Evolutionary conservation across 192 early-diverging fungal species (phyloP).

Genomic region (Fimicolochytrium jonesii): DNA sequence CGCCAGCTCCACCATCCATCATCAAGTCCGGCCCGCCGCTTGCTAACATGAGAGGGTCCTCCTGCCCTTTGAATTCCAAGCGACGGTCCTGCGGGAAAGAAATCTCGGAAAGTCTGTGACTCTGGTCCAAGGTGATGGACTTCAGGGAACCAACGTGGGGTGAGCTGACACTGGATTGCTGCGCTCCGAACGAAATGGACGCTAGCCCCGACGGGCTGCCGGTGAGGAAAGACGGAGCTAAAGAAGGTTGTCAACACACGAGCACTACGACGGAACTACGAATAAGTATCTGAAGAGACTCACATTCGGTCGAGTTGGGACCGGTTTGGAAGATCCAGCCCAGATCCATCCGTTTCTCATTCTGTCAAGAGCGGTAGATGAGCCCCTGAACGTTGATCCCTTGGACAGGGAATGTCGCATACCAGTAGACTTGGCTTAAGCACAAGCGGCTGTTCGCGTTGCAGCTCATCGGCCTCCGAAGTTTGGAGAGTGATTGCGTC

Average conservation of each 20-base stretch:
- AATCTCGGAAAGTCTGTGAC: too few species aligned
- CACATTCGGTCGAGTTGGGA: neutral
- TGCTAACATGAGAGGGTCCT: neutral
- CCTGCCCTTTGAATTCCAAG: too few species aligned
- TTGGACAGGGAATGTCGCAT: too few species aligned
- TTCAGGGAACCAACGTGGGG: constrained; percentile 20
- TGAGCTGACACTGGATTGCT: neutral
- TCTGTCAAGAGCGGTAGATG: neutral
- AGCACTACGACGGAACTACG: too few species aligned
- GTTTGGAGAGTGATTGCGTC: constrained; percentile 22
- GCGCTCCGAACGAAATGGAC: constrained; percentile 1
- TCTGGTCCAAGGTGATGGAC: constrained; percentile 19
- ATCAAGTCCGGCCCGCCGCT: neutral
- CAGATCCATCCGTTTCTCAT: neutral
- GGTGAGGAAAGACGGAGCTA: neutral
- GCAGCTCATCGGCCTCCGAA: too few species aligned
- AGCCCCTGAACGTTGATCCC: too few species aligned
- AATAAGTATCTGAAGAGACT: too few species aligned
- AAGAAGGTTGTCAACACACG: too few species aligned
- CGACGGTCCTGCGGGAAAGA: too few species aligned
- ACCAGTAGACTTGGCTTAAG: too few species aligned
- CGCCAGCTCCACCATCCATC: neutral
- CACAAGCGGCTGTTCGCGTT: too few species aligned
- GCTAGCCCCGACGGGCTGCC: neutral
- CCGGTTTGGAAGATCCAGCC: constrained; percentile 7